Percentiles rank a stretch among this genome's conserved stretches.
phyloP scores from a whole-genome alignment of 805 yeast species.

The Barnettozyma botsteinii region DNA sequence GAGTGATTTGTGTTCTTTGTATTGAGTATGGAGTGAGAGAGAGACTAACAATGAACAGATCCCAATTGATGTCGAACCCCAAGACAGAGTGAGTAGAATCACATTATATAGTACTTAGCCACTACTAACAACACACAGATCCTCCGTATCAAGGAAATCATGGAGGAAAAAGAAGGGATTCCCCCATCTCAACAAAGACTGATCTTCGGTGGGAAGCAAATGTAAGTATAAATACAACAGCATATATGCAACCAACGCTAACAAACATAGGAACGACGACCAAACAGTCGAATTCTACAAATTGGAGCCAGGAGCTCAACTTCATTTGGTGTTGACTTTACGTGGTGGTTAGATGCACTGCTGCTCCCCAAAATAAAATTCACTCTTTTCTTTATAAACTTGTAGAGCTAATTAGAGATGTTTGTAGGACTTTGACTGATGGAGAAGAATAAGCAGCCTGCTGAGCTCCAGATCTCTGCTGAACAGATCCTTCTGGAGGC shows the following conservation, averaged over 20 bases:
- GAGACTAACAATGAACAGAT: conserved; percentile 34
- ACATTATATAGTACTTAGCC: conserved; percentile 4
- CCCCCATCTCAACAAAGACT: conserved; percentile 95
- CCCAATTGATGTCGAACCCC: conserved; percentile 65
- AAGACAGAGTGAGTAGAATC: conserved; percentile 44
- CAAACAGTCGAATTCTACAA: conserved; percentile 66
- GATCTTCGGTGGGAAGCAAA: conserved; percentile 84
- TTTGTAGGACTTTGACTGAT: too few relatives aligned
- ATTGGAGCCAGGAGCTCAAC: conserved; percentile 78
- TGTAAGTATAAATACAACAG: conserved; percentile 44
- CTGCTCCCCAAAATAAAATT: too few relatives aligned
- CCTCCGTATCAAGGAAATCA: conserved; percentile 75
- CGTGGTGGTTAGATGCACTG: conserved; percentile 63
- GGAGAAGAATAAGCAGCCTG: conserved; percentile 37
- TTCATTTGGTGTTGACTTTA: conserved; percentile 86
- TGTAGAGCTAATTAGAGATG: too few relatives aligned
- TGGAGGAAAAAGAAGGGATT: conserved; percentile 95
- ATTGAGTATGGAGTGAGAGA: not conserved
- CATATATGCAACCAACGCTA: not conserved
- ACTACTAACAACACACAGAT: conserved; percentile 34
- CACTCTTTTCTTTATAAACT: too few relatives aligned
- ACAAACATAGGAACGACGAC: conserved; percentile 54
- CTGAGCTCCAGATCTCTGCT: conserved; percentile 55
- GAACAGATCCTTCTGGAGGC: conserved; percentile 62
- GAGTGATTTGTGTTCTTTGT: conserved; percentile 18